Base-by-base conservation (phyloP, 495 filamentous ascomycete genomes). In the Barbatosphaeria neglecta region DNA sequence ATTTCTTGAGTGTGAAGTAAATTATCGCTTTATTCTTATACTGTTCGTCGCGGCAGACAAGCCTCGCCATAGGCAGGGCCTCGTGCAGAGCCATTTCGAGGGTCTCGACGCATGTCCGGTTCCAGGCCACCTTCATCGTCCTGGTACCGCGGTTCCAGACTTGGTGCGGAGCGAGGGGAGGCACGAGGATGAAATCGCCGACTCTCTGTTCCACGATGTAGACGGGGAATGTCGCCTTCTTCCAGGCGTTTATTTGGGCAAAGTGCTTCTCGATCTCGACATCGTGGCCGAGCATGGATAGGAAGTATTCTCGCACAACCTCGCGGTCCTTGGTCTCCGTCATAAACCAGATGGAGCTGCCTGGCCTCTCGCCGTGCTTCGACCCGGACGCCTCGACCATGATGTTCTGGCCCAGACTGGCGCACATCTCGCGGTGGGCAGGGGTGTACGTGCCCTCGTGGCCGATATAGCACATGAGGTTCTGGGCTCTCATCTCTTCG, bases 1-100 rank as follows among this genome's bases (percentile, higher is more conserved):
- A 96, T 45, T 84, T 84, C 1, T 81, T 67, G 9, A 96, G 70
- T 0, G 87, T 83, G 60, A 80, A 92, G 57, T 83, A 95, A 22
- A 96, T 74, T 48, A 97, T 96, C 16, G 90, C 85, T 57, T 95
- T 95, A 68, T 90, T 95, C 61, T 97, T 98, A 70, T 98, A 98
- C 59, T 95, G 87, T 55, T 98, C 92, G 50, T 98, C 92, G n/a
- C 92, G 87, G 58, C 92, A 96, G 23, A 97, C 89, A 55, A 95
- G 77, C 19, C 88, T 75, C 4, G 90, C 86, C 48, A 87, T 84
- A 1, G 87, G 87, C 3, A 98, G 69, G 0, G 90, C 87, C 65
- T 95, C 90, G 43, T 77, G 72, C 20, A 98, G 63, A 0, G 90
- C 90, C 64, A 92, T 67, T 43, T 87, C 80, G 0, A 98, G 69